Conservation (phyloP, 2,329 filamentous ascomycete species). For the Penicillium sp. region DNA sequence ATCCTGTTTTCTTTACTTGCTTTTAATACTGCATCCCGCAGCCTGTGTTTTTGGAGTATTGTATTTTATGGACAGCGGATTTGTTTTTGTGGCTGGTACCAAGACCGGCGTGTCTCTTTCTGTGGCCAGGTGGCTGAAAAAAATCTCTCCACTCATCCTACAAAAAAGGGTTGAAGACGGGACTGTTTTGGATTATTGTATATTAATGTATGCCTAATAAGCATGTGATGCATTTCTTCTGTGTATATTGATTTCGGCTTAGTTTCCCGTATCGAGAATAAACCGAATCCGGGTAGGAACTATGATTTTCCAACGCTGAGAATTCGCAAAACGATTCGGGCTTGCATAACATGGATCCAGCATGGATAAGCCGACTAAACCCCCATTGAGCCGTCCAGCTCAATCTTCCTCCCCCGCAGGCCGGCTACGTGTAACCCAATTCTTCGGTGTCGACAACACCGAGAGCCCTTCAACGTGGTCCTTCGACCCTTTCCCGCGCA, state of each 20-base stretch:
- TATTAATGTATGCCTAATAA: constrained; percentile 36
- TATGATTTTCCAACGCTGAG: neutral
- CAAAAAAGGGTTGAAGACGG: constrained; percentile 18
- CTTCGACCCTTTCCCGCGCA: neutral
- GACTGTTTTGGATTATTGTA: constrained; percentile 29
- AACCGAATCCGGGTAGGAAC: neutral
- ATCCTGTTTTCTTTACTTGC: constrained; percentile 21
- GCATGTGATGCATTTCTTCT: constrained; percentile 28
- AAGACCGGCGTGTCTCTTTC: neutral
- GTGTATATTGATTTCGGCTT: neutral
- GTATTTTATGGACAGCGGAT: constrained; percentile 29
- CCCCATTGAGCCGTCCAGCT: neutral
- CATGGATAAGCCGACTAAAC: neutral
- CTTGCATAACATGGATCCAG: neutral
- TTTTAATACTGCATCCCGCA: constrained; percentile 28
- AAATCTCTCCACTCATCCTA: constrained; percentile 21
- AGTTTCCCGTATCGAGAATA: too few relatives aligned
- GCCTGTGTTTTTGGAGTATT: constrained; percentile 28
- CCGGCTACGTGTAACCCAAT: neutral
- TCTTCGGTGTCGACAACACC: neutral
- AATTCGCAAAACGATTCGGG: neutral
- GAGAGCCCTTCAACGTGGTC: neutral
- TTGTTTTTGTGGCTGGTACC: constrained; percentile 24
- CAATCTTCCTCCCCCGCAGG: neutral
- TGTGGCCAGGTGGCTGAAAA: constrained; percentile 1